Percentiles rank a stretch among this genome's conserved stretches.
Evolutionary conservation across 202 grass and related monocot genomes (phyloP).

Genomic region (Alloteropsis angusta): DNA sequence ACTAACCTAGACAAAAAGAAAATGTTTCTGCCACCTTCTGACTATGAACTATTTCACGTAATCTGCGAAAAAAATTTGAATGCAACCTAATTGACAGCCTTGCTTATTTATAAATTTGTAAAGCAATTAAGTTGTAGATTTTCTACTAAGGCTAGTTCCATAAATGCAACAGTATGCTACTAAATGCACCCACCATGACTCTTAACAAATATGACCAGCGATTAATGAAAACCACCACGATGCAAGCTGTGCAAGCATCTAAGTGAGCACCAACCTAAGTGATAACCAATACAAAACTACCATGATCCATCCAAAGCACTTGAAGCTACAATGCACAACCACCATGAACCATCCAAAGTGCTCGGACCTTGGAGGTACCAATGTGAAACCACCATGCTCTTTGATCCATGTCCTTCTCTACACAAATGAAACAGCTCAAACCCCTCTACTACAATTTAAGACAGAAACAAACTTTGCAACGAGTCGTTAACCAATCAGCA

Average conservation of each 20-base stretch:
- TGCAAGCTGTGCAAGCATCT: neutral
- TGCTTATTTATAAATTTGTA: neutral
- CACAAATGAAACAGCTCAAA: slow-evolving; percentile 2
- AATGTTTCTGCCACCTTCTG: neutral
- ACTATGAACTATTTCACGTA: neutral
- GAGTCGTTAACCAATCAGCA: neutral
- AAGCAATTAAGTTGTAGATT: neutral
- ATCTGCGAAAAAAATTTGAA: neutral
- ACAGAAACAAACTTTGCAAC: neutral
- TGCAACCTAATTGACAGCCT: neutral
- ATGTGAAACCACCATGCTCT: neutral
- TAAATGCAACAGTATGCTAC: slow-evolving; percentile 20
- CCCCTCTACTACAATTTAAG: neutral
- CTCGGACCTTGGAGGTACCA: neutral
- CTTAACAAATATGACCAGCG: neutral
- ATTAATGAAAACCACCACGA: neutral
- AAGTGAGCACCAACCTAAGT: neutral
- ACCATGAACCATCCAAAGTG: neutral
- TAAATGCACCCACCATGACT: slow-evolving; percentile 12
- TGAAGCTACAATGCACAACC: slow-evolving; percentile 9
- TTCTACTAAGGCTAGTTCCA: neutral
- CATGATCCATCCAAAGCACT: slow-evolving; percentile 20
- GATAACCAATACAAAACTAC: neutral
- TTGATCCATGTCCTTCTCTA: neutral
- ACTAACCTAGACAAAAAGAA: neutral